A percentile compares a stretch with the other conserved stretches of the same genome.
phyloP scores from a whole-genome alignment of 2,329 filamentous ascomycete genomes.

The Trichoderma cornu-damae region DNA sequence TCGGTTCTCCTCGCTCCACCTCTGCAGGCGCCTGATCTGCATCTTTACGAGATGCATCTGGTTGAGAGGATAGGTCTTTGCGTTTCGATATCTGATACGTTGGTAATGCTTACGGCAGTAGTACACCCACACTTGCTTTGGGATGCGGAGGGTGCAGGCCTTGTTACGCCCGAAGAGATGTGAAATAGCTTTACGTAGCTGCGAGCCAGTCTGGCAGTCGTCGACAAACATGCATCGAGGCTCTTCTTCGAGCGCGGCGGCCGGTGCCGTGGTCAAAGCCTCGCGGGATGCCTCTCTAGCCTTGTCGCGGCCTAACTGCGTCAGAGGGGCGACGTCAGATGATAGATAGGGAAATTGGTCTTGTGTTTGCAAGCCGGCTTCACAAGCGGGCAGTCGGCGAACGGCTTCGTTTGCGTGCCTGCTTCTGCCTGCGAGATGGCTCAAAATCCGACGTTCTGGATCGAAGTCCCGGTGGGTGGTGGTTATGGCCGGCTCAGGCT shows the following conservation, averaged over 20 bases:
- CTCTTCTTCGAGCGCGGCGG: not conserved
- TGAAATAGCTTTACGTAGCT: constrained; percentile 68
- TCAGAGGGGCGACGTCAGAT: not conserved
- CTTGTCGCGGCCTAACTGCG: not conserved
- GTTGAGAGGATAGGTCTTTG: constrained; percentile 52
- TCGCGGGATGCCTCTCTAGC: not conserved
- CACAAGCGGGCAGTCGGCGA: not conserved
- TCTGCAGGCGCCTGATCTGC: constrained; percentile 58
- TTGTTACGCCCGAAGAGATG: constrained; percentile 84
- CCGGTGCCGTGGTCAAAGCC: not conserved
- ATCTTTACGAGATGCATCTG: constrained; percentile 60
- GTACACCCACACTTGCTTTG: constrained; percentile 65
- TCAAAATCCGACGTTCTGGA: not conserved
- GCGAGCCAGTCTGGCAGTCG: constrained; percentile 55
- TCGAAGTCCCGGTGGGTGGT: not conserved
- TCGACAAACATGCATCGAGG: constrained; percentile 50
- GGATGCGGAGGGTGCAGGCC: constrained; percentile 65
- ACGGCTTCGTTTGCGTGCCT: not conserved
- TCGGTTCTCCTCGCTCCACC: constrained; percentile 54
- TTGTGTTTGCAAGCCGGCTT: not conserved
- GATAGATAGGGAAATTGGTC: not conserved
- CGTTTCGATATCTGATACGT: constrained; percentile 64
- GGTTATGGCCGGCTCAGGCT: not conserved
- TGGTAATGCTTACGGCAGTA: constrained; percentile 83
- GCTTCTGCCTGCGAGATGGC: not conserved